Base-by-base conservation (phyloP, 176 grass and related monocot genomes). In the Tillandsia leiboldiana region DNA sequence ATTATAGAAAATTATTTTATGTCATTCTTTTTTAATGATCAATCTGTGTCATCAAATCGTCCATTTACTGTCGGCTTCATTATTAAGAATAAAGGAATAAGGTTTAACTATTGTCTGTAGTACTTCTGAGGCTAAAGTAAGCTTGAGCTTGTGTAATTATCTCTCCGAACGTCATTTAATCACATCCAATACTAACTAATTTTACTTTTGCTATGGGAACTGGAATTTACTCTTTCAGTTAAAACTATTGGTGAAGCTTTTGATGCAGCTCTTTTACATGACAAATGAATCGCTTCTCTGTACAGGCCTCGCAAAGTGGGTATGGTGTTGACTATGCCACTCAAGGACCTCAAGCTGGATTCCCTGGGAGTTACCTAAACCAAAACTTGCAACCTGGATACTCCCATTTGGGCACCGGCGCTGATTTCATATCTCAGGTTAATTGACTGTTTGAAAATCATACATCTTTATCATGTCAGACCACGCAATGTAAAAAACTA, bases 371-470 rank as follows among this genome's bases (percentile, higher is more conserved):
- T 82, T 99, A 99, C 80, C 67, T 93, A 72, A 97, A 97, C 78
- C 89, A 93, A 73, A 99, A 76, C 83, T 70, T 87, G 11, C 95
- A 99, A 68, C 82, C 90, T 70, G 87, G 84, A 65, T 99, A 99
- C 67, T 80, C 92, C 33, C 92, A 92, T 81, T 80, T 89, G 86
- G 76, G 88, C 73, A 50, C 75, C 62, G 69, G 82, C 56, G 88
- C 84, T 80, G 95, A 99, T 62, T 87, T 90, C 63, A 76, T 90
- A 11, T 99, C 90, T 58, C 95, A 99, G 90, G 95, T 96, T 26
- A 26, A 27, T 78, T 51, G 12, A 51, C 59, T 51, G 24, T 20
- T 68, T 51, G 22, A 26, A 79, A 69, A 52, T 22, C 11, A 49
- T 26, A 63, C 13, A 1, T 53, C 33, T 51, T 67, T 3, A 26